Conservation (phyloP, 345 rosid genomes). For the Cardamine chenopodiifolia region DNA sequence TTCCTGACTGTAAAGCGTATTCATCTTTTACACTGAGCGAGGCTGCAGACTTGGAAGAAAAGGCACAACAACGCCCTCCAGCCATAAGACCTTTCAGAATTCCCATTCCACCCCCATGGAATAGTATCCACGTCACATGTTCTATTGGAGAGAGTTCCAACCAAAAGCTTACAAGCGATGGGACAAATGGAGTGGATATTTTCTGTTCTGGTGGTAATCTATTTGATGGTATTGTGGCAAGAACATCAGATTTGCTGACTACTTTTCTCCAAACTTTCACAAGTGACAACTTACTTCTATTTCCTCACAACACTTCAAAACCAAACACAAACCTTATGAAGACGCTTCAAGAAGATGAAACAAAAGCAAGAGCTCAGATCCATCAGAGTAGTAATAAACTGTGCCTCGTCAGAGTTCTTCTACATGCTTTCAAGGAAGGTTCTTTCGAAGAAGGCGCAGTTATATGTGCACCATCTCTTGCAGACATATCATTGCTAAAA, state of each 20-base stretch:
- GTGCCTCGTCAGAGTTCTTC: slow-evolving; percentile 74
- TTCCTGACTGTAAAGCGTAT: slow-evolving; percentile 78
- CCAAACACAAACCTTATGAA: slow-evolving; percentile 35
- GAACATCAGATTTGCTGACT: slow-evolving; percentile 56
- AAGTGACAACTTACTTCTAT: slow-evolving; percentile 48
- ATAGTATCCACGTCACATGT: slow-evolving; percentile 47
- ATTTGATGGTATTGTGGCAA: slow-evolving; percentile 58
- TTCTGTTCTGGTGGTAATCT: slow-evolving; percentile 26
- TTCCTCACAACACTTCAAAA: slow-evolving; percentile 45
- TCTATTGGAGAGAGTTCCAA: slow-evolving; percentile 27
- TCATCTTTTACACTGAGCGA: slow-evolving; percentile 55
- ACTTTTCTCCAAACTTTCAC: slow-evolving; percentile 48
- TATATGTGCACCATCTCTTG: slow-evolving; percentile 61
- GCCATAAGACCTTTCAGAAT: slow-evolving; percentile 59
- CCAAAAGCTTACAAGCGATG: slow-evolving; percentile 34
- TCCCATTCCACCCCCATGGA: slow-evolving; percentile 78
- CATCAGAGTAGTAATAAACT: slow-evolving; percentile 46
- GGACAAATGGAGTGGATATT: slow-evolving; percentile 23
- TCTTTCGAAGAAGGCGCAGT: slow-evolving; percentile 83
- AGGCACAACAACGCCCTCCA: slow-evolving; percentile 56
- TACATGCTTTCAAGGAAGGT: slow-evolving; percentile 75
- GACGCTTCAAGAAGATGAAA: slow-evolving; percentile 34
- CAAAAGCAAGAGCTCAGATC: slow-evolving; percentile 39
- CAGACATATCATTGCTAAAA: slow-evolving; percentile 58
- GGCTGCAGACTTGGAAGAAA: slow-evolving; percentile 53